Evolutionary conservation across 2,329 filamentous ascomycete species (phyloP), one percentile per base, ranked within the genome.

Genomic region (Cladobotryum protrusum): DNA sequence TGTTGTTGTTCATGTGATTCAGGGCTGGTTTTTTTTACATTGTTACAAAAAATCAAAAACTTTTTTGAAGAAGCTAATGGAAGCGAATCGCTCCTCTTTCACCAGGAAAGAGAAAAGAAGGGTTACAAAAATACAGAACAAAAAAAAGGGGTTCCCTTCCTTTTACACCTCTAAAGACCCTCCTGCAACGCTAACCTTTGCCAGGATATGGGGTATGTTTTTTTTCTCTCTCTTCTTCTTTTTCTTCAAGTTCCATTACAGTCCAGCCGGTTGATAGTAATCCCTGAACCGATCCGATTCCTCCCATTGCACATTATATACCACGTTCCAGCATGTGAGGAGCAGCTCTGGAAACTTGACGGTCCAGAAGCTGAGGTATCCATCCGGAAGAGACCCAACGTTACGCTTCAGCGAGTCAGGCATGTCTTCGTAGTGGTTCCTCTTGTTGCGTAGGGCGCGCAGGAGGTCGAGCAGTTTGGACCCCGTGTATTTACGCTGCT

Each of bases 361-460:
- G 0, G 86, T 87, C 88, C 90, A 96, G 62, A 95, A 96, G 11
- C 75, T 76, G 41, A 96, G 72, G 63, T 96, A 96, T 0, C 88
- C 89, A 13, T 89, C 84, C 0, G 89, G 86, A 52, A 92, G 64
- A 8, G 83, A 71, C 0, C 89, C 90, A 0, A 96, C 87, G 29
- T 68, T 65, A 53, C 72, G 73, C 60, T 79, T 92, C 55, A 96
- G 78, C 44, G 82, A 72, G 13, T 91, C 87, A 6, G 87, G 79
- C 88, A 99, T 92, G 66, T 99, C 93, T 62, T 96, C 91, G 65
- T 96, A 99, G 64, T 99, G 93, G 56, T 97, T 96, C 61, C 87
- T 88, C 79, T 99, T 99, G 70, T 99, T 99, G 19, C 93, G 78
- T 49, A 99, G 73, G 1, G 92, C 93, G 2, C 93, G 81, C 17